Evolutionary conservation across 1,284 basidiomycete genomes (phyloP), one percentile per base, ranked within the genome.

Genomic region (Phenoliferia sp.): DNA sequence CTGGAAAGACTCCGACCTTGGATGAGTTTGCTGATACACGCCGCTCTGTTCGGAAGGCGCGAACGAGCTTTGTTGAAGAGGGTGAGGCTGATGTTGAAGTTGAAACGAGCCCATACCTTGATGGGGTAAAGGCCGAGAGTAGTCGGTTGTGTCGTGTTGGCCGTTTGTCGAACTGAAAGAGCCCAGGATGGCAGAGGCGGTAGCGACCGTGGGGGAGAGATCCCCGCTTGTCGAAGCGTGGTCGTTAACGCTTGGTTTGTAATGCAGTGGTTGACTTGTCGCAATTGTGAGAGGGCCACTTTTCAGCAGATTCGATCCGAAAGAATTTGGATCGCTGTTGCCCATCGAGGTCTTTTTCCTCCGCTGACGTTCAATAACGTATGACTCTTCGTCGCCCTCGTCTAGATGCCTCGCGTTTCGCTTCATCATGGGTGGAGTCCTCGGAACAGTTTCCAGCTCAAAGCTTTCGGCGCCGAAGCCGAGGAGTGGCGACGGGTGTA

Each of bases 121-220:
- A 26, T 22, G 6, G 39, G 39, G 39, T 22, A 22, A 22, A 44
- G 9, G 9, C 22, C 48, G 48, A 26, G 22, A n/a, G 48, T 52
- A 52, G 48, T 52, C 48, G 48, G 5, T n/a, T 26, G 22, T 7
- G 9, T 52, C 48, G 48, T 35, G 63, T 16, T 17, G 39, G 39
- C 7, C 28, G 17, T 60, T 63, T 39, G 62, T 57, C 22, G 48
- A 52, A 6, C 22, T 65, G 63, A 73, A 67, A 17, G 64, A 62
- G 6, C 72, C 72, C 29, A 73, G 66, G 36, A 73, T 73, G 6
- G 72, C 72, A 3, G 69, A 69, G 2, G 72, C 69, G 6, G 72
- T 67, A 4, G 72, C 72, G 22, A 73, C 72, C 0, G 72, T 73
- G 31, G 72, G 72, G 10, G 67, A 69, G 55, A 73, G 56, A 10